Evolutionary conservation across 805 yeast species (phyloP).

Genomic region (Spathaspora hagerdaliae): DNA sequence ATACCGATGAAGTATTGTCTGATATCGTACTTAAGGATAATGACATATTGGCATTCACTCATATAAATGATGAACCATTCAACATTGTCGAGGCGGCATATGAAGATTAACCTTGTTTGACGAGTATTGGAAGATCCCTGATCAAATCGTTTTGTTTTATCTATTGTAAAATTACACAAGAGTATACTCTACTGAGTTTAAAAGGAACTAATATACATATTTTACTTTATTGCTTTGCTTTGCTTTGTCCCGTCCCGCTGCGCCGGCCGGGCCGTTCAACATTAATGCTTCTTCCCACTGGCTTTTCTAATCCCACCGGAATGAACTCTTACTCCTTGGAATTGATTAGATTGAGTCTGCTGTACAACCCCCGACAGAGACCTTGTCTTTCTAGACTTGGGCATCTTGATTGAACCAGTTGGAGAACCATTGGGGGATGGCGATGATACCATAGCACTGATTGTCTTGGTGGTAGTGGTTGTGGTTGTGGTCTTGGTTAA

Average conservation of each 20-base stretch:
- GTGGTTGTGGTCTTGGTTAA: conserved; percentile 39
- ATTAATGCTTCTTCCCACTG: conserved; percentile 13
- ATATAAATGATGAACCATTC: conserved; percentile 33
- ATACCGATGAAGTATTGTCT: conserved; percentile 23
- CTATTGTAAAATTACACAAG: not conserved
- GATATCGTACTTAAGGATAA: conserved; percentile 34
- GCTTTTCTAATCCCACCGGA: conserved; percentile 22
- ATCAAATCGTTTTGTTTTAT: conserved; percentile 21
- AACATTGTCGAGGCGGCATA: conserved; percentile 29
- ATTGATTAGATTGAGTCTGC: not conserved
- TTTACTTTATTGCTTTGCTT: no score
- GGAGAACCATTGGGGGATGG: conserved; percentile 19
- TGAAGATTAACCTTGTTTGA: conserved; percentile 20
- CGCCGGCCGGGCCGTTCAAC: no score
- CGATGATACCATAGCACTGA: conserved; percentile 36
- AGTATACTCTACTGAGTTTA: not conserved
- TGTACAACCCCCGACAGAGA: not conserved
- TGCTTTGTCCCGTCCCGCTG: no score
- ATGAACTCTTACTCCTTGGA: conserved; percentile 13
- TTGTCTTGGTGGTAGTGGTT: conserved; percentile 48
- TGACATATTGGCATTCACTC: conserved; percentile 39
- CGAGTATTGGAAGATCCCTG: not conserved
- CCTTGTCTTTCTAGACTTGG: conserved; percentile 21
- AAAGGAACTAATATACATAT: no score
- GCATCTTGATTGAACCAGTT: conserved; percentile 7